Conservation (phyloP, 352 stramenopile genomes). For the Pelagophyceae sp. region DNA sequence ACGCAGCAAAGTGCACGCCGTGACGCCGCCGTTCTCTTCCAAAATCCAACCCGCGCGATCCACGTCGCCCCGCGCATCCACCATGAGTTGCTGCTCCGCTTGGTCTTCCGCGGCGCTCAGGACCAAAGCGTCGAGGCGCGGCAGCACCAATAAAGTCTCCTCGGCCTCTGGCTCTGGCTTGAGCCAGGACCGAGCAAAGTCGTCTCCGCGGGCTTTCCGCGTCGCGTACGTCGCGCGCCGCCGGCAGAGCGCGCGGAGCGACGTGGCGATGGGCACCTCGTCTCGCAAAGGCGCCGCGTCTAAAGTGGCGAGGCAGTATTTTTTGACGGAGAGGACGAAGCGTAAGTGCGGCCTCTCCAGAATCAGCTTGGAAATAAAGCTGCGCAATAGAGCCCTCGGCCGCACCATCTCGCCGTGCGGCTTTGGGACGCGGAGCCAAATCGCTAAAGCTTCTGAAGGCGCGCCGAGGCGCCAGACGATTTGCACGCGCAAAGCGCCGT, state of each 20-base stretch:
- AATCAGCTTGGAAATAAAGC: neutral
- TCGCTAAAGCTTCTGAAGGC: neutral
- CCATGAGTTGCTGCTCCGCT: neutral
- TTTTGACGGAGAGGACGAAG: neutral
- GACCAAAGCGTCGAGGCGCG: neutral
- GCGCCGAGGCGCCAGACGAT: slow-evolving; percentile 1
- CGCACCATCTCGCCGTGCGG: neutral
- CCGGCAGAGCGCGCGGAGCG: neutral
- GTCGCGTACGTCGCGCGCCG: neutral
- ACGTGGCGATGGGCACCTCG: neutral
- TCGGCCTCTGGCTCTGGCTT: neutral
- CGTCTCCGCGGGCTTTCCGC: neutral
- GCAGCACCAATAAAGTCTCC: neutral
- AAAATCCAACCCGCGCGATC: neutral
- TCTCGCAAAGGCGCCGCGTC: neutral
- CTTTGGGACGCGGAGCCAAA: neutral
- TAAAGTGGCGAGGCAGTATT: neutral
- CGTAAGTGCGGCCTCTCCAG: neutral
- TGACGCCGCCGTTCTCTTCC: neutral
- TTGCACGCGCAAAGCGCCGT: neutral
- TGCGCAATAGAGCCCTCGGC: neutral
- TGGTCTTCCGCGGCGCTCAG: neutral
- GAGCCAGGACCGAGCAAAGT: neutral
- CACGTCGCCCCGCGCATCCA: neutral
- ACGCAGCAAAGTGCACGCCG: neutral